phyloP scores from a whole-genome alignment of 768 basidiomycete species.

The Russula vinacea region DNA sequence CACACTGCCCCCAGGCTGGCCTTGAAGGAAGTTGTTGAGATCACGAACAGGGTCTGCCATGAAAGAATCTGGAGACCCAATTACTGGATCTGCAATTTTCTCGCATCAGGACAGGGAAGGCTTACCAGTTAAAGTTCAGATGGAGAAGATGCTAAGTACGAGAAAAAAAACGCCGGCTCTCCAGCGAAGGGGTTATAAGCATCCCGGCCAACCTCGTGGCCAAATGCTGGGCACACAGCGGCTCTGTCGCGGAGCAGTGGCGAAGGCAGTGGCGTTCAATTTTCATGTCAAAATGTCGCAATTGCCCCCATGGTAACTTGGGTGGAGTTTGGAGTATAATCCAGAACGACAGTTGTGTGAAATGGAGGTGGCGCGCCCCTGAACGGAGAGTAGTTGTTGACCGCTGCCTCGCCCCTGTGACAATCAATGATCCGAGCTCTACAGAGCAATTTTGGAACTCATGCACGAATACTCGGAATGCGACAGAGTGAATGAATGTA shows the following conservation, averaged over 20 bases:
- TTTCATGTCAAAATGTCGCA: background rate
- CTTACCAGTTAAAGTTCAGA: background rate
- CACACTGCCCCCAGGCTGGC: slow-evolving; percentile 2
- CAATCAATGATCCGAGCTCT: background rate
- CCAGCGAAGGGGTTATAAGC: background rate
- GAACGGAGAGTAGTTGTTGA: background rate
- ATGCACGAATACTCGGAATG: background rate
- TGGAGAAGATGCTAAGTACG: background rate
- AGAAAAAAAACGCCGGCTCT: no score
- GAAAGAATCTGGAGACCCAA: background rate
- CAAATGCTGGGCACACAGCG: no score
- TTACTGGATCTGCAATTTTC: background rate
- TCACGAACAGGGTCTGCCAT: slow-evolving; percentile 27
- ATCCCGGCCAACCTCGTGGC: no score
- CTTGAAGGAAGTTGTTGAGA: slow-evolving; percentile 27
- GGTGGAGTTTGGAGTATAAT: background rate
- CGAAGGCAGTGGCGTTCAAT: no score
- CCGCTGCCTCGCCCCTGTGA: background rate
- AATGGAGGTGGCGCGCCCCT: background rate
- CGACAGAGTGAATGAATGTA: background rate
- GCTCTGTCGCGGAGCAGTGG: no score
- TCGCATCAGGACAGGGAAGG: no score
- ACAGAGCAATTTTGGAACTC: background rate
- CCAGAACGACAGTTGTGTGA: background rate
- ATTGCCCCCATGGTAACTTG: no score